phyloP scores from a whole-genome alignment of 1,284 basidiomycete genomes.

The Lentinula novae-zelandiae region DNA sequence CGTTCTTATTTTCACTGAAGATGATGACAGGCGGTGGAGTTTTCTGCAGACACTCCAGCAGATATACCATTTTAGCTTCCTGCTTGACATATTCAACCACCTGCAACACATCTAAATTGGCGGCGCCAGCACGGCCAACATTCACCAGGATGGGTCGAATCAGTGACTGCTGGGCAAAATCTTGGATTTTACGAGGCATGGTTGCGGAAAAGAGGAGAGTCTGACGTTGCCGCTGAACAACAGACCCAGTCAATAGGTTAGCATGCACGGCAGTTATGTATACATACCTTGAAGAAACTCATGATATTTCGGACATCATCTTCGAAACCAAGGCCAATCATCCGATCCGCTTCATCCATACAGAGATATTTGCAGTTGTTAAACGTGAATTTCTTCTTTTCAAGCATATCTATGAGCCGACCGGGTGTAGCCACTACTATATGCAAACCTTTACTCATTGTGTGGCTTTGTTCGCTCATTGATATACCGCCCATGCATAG shows the following conservation, averaged over 20 bases:
- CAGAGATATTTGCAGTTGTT: slow-evolving; percentile 93
- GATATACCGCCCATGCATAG: slow-evolving; percentile 97
- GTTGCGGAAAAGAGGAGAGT: slow-evolving; percentile 97
- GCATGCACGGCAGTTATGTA: not conserved
- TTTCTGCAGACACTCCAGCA: slow-evolving; percentile 97
- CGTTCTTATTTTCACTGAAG: slow-evolving; percentile 99
- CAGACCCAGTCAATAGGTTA: not conserved
- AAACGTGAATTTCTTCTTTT: slow-evolving; percentile 90
- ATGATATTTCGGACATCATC: slow-evolving; percentile 98
- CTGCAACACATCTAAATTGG: slow-evolving; percentile 95
- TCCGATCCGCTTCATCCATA: slow-evolving; percentile 98
- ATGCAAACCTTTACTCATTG: slow-evolving; percentile 88
- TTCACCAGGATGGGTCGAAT: slow-evolving; percentile 94
- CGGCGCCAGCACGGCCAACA: slow-evolving; percentile 96
- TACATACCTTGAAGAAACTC: slow-evolving; percentile 89
- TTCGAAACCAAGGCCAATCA: slow-evolving; percentile 99
- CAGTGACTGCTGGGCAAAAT: slow-evolving; percentile 95
- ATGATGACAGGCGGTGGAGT: slow-evolving; percentile 98
- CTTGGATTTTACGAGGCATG: slow-evolving; percentile 98
- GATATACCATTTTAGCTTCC: slow-evolving; percentile 99
- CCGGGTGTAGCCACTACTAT: slow-evolving; percentile 97
- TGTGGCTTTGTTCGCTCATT: slow-evolving; percentile 94
- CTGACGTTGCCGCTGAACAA: slow-evolving; percentile 83
- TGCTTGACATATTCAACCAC: slow-evolving; percentile 99
- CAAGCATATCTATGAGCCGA: slow-evolving; percentile 94